Percentiles rank a stretch among this genome's conserved stretches.
These are phyloP conservation scores for Paramecium sonneborni DNA, from an alignment of 73 alveolate species.

Conservation along the genomic window DNA sequence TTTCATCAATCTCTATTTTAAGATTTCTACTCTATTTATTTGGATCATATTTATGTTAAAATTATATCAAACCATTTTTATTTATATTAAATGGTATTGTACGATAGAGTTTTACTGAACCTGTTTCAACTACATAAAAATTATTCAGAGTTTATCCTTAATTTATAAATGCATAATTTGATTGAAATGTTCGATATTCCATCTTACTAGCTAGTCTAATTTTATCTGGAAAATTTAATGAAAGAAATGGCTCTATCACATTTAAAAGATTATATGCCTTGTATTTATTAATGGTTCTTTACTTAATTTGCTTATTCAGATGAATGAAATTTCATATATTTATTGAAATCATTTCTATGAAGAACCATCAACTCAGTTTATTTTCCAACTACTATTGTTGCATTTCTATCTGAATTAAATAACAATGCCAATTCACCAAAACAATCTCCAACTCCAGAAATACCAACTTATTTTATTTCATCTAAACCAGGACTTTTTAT, in stretches of 20 bases:
- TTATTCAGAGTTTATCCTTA: slow-evolving; percentile 58
- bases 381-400: slow-evolving; percentile 53
- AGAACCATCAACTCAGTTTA: slow-evolving; percentile 64
- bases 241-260: slow-evolving; percentile 44
- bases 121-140: slow-evolving; percentile 45
- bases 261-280: slow-evolving; percentile 56
- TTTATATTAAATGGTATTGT: not conserved
- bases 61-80: slow-evolving; percentile 42
- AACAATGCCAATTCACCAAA: slow-evolving; percentile 68
- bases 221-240: slow-evolving; percentile 60
- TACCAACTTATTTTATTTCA: slow-evolving; percentile 62
- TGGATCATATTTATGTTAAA: slow-evolving; percentile 54
- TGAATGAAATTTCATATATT: slow-evolving; percentile 61
- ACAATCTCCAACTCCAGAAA: slow-evolving; percentile 61
- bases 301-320: slow-evolving; percentile 60
- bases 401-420: slow-evolving; percentile 68
- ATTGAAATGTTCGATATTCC: slow-evolving; percentile 42
- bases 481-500: slow-evolving; percentile 38
- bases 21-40: slow-evolving; percentile 11
- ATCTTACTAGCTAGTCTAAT: slow-evolving; percentile 58
- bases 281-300: not conserved
- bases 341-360: slow-evolving; percentile 54
- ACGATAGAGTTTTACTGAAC: slow-evolving; percentile 39
- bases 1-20: slow-evolving; percentile 51
- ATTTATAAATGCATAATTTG: slow-evolving; percentile 31